A percentile compares a stretch with the other conserved stretches of the same genome.
Evolutionary conservation across 1,139 yeast species (phyloP).

Genomic region (Debaryomyces psychrophilus): DNA sequence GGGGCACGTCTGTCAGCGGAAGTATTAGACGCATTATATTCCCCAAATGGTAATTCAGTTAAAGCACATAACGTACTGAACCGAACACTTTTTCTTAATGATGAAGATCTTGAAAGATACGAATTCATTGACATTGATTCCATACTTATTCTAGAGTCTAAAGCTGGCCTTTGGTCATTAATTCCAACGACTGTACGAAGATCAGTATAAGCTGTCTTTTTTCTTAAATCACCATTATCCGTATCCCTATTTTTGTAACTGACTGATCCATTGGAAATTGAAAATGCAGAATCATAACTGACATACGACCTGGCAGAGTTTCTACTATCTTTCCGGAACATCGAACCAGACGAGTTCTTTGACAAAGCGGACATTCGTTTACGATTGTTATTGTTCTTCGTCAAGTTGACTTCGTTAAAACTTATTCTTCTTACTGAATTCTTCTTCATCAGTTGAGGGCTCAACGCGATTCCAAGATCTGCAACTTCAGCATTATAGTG

Average conservation of each 20-base stretch:
- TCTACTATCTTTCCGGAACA: conserved; percentile 29
- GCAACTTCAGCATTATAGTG: conserved; percentile 47
- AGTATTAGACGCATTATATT: conserved; percentile 19
- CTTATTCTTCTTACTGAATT: conserved; percentile 30
- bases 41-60: conserved; percentile 46
- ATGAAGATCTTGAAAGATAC: conserved; percentile 28
- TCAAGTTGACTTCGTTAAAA: conserved; percentile 24
- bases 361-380: conserved; percentile 26
- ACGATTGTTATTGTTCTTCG: conserved; percentile 10
- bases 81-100: conserved; percentile 36
- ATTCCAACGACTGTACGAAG: conserved; percentile 32
- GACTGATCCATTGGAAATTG: conserved; percentile 35
- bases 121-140: conserved; percentile 27
- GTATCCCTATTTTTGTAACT: conserved; percentile 17
- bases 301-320: conserved; percentile 51
- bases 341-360: conserved; percentile 32
- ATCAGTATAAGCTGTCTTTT: conserved; percentile 43
- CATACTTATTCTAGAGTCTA: conserved; percentile 28
- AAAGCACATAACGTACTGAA: conserved; percentile 45
- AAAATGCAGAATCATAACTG: conserved; percentile 59
- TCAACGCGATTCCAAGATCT: conserved; percentile 49
- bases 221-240: conserved; percentile 30
- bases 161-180: conserved; percentile 22
- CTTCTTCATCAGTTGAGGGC: conserved; percentile 39
- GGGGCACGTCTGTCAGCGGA: conserved; percentile 11